A percentile compares a stretch with the other conserved stretches of the same genome.
Conservation (phyloP, 2,329 filamentous ascomycete genomes). For the Xylariaceae sp. region DNA sequence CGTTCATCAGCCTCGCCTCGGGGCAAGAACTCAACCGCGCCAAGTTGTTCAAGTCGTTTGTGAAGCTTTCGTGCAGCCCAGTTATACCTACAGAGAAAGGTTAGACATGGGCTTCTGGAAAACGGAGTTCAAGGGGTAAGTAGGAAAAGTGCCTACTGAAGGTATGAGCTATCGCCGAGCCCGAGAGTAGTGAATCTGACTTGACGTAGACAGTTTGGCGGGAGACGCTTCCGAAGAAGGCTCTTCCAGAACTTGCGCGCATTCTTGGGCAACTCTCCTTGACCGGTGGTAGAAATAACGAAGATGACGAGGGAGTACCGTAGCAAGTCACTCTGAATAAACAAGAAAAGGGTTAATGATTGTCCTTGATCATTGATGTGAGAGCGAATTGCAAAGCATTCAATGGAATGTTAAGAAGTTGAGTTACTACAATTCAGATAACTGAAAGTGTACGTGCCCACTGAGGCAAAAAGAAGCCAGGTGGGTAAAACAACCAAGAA, state of each 20-base stretch:
- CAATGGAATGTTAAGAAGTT: neutral
- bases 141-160: slow-evolving; percentile 56
- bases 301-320: slow-evolving; percentile 63
- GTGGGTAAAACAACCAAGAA: neutral
- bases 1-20: slow-evolving; percentile 89
- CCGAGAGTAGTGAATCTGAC: slow-evolving; percentile 82
- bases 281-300: slow-evolving; percentile 84
- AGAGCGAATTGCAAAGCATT: neutral
- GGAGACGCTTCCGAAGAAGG: slow-evolving; percentile 72
- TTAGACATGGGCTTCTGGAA: neutral
- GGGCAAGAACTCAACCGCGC: slow-evolving; percentile 69
- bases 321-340: slow-evolving; percentile 44
- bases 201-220: slow-evolving; percentile 60
- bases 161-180: slow-evolving; percentile 89
- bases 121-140: neutral
- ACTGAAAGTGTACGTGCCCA: neutral
- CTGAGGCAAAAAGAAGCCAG: neutral
- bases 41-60: slow-evolving; percentile 77
- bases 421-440: neutral
- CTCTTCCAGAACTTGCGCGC: slow-evolving; percentile 77
- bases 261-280: slow-evolving; percentile 88
- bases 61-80: slow-evolving; percentile 86
- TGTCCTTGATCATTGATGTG: neutral
- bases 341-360: neutral
- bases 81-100: slow-evolving; percentile 62